Base-by-base conservation (phyloP, 495 filamentous ascomycete species). In the Sphaerosporella brunnea region DNA sequence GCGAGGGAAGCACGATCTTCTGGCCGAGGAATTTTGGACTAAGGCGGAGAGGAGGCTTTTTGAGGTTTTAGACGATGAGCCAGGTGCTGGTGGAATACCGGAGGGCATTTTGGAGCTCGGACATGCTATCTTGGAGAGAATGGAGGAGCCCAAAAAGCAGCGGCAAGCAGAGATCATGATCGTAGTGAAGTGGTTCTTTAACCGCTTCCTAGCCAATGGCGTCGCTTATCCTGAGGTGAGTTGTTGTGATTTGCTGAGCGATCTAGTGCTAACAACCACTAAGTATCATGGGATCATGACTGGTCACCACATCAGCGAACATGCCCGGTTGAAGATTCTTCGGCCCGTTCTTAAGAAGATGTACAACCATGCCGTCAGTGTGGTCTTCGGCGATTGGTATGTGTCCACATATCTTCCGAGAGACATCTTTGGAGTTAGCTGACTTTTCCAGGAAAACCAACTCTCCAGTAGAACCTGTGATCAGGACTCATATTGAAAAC, bases 131-230 rank as follows among this genome's bases (percentile, higher is more conserved):
- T 65, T 92, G 4, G 70, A 72, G 49, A 87, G 83, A 58, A 65
- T 96, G 49, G 75, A 83, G 36, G 68, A 69, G 52, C 73, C 71
- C 43, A 79, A 80, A 50, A 74, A 68, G 47, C 77, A 80, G 52
- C 74, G 77, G 48, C 74, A 72, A 48, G 83, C 83, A 32, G 70
- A 79, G 49, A 74, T 74, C 54, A 88, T 84, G 66, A 70, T 95
- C 48, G 77, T 93, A 52, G 75, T 78, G 41, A 85, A 86, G 58
- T 97, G 87, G 80, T 79, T 93, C 53, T 94, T 95, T 59, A 79
- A 82, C 24, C 79, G 78, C 36, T 94, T 84, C 65, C 68, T 97
- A 25, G 73, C 80, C 34, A 80, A 81, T 52, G 81, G 84, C 38
- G 72, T 97, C 52, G 82, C 84, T 39, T 82, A 87, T 57, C 90